Percentiles rank a stretch among this genome's conserved stretches.
Evolutionary conservation across 805 yeast species (phyloP).

Genomic region (Zygosaccharomyces bisporus): DNA sequence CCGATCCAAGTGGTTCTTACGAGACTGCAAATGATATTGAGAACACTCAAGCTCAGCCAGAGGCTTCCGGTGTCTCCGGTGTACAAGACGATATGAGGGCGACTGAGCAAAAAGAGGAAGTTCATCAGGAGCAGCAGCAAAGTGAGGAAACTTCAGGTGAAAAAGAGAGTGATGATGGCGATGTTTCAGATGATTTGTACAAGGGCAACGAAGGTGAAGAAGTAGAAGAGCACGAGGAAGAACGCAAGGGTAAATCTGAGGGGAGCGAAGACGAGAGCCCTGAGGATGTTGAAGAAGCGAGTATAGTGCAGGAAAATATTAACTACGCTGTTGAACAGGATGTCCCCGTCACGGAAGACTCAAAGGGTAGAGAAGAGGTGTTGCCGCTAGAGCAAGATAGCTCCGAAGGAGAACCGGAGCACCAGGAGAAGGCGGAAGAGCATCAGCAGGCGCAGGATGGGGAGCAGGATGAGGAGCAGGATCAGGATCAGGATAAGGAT

Average conservation of each 20-base stretch:
- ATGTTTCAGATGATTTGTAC: neutral
- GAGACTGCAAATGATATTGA: constrained; percentile 8
- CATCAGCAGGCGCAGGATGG: neutral
- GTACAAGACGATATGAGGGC: constrained; percentile 5
- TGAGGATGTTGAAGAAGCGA: neutral
- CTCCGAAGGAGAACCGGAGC: neutral
- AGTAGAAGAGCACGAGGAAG: constrained; percentile 1
- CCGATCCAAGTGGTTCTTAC: constrained; percentile 3
- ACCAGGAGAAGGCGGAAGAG: constrained; percentile 3
- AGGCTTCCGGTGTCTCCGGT: constrained; percentile 2
- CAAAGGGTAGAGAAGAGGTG: no score
- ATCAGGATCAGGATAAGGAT: constrained; percentile 10
- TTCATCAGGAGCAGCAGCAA: constrained; percentile 7
- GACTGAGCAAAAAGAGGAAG: constrained; percentile 6
- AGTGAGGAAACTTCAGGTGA: constrained; percentile 6
- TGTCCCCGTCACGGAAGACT: neutral
- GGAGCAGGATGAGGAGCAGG: constrained; percentile 16
- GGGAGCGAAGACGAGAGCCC: neutral
- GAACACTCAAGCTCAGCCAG: constrained; percentile 4
- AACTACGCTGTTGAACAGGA: neutral
- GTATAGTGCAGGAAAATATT: constrained; percentile 1
- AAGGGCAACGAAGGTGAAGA: neutral
- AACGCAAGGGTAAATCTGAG: neutral
- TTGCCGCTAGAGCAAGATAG: neutral
- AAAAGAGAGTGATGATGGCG: constrained; percentile 4